phyloP scores from a whole-genome alignment of 2,329 filamentous ascomycete genomes.

The Cordyceps farinosa region DNA sequence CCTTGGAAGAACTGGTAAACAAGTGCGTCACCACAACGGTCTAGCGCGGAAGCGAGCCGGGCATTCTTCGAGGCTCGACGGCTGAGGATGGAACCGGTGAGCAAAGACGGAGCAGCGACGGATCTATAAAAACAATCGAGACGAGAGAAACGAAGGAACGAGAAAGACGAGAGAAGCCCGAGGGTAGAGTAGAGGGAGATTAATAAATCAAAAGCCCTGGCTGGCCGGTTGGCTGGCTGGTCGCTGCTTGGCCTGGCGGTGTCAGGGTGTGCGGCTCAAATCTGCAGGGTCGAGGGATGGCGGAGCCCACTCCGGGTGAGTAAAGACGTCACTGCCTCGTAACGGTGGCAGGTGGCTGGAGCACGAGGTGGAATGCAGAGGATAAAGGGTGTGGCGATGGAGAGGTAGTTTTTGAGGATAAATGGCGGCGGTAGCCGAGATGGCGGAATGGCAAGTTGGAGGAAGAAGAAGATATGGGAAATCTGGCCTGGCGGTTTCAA shows the following conservation, averaged over 20 bases:
- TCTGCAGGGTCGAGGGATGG: slow-evolving; percentile 14
- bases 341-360: slow-evolving; percentile 7
- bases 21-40: slow-evolving; percentile 8
- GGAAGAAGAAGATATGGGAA: not conserved
- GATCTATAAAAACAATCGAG: not conserved
- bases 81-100: not conserved
- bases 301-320: not conserved
- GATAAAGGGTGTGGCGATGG: not conserved
- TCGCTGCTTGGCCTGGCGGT: not conserved
- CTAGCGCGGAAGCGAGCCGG: not conserved
- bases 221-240: not conserved
- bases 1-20: not conserved
- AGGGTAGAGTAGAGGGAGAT: slow-evolving; percentile 2
- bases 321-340: slow-evolving; percentile 12
- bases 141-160: not conserved
- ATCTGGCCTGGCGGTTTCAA: not conserved
- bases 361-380: not conserved
- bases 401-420: not conserved
- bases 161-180: not conserved
- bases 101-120: not conserved
- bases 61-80: not conserved
- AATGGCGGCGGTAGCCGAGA: not conserved
- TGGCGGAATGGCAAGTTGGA: not conserved
- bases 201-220: slow-evolving; percentile 10
- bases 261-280: slow-evolving; percentile 13